phyloP scores from a whole-genome alignment of 2,329 filamentous ascomycete genomes.

The Penicillium corylophilum region DNA sequence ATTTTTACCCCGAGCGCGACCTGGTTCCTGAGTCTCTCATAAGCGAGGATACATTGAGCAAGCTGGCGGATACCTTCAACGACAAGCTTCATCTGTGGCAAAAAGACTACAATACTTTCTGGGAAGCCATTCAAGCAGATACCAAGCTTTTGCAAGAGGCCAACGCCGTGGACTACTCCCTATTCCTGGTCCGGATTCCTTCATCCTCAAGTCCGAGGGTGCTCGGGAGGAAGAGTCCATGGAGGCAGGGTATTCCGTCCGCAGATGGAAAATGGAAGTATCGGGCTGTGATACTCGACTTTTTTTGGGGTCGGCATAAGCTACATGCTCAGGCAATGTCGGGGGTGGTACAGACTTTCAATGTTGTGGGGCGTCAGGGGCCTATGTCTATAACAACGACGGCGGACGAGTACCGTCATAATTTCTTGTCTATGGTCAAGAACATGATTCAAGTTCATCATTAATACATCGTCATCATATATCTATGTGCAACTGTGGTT shows the following conservation, averaged over 20 bases:
- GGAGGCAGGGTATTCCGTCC: slow-evolving; percentile 63
- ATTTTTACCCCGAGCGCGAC: slow-evolving; percentile 75
- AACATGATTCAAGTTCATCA: slow-evolving; percentile 42
- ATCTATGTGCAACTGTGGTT: too few relatives aligned
- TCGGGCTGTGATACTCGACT: slow-evolving; percentile 67
- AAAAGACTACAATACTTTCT: slow-evolving; percentile 57
- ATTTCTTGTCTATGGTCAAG: slow-evolving; percentile 55
- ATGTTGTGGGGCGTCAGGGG: slow-evolving; percentile 61
- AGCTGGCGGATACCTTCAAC: slow-evolving; percentile 66
- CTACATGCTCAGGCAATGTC: slow-evolving; percentile 66
- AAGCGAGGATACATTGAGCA: slow-evolving; percentile 63
- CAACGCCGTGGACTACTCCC: slow-evolving; percentile 73
- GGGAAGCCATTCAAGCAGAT: slow-evolving; percentile 58
- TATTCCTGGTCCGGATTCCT: slow-evolving; percentile 66
- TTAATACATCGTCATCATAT: not conserved
- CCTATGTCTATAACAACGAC: slow-evolving; percentile 75
- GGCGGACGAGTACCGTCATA: slow-evolving; percentile 63
- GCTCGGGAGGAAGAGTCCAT: slow-evolving; percentile 42
- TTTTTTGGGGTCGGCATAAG: slow-evolving; percentile 77
- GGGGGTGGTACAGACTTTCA: slow-evolving; percentile 62
- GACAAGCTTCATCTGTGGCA: slow-evolving; percentile 62
- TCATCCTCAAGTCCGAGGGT: slow-evolving; percentile 35
- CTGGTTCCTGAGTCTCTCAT: slow-evolving; percentile 63
- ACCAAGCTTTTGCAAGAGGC: slow-evolving; percentile 61
- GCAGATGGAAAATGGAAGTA: slow-evolving; percentile 66